Evolutionary conservation across 78 protist genomes (phyloP).

Genomic region (Capsaspora owczarzaki): DNA sequence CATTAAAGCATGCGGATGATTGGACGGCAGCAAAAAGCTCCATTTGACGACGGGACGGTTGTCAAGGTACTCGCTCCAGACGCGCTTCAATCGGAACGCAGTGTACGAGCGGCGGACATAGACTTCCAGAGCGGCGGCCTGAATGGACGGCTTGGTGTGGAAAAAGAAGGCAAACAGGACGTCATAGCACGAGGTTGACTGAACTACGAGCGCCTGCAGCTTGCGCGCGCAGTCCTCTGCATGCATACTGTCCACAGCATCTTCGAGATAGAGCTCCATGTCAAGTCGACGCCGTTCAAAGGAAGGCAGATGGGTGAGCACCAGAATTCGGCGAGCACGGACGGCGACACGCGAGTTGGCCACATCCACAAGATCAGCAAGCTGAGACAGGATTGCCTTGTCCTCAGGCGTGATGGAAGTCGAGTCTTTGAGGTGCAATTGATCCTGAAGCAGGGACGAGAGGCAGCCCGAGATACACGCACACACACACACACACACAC

Average conservation of each 20-base stretch:
- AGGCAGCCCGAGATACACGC: too few relatives aligned
- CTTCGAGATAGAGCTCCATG: conserved; percentile 15
- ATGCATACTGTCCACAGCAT: neutral
- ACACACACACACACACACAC: too few relatives aligned
- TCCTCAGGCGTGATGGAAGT: too few relatives aligned
- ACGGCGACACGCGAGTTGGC: neutral
- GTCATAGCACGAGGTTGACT: neutral
- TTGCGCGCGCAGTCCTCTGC: neutral
- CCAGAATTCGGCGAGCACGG: conserved; percentile 9
- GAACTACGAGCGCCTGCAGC: neutral
- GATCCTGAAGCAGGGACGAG: too few relatives aligned
- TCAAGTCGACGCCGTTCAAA: conserved; percentile 13
- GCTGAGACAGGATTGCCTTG: too few relatives aligned
- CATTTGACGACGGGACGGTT: too few relatives aligned
- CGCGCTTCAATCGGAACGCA: conserved; percentile 4
- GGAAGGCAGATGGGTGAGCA: conserved; percentile 21
- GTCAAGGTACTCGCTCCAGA: too few relatives aligned
- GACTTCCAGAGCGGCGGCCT: conserved; percentile 37
- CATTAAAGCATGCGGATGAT: too few relatives aligned
- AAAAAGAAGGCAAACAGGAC: conserved; percentile 24
- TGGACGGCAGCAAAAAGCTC: too few relatives aligned
- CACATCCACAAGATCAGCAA: too few relatives aligned
- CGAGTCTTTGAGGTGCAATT: too few relatives aligned
- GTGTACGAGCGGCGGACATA: conserved; percentile 47
- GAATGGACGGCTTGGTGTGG: neutral